phyloP scores from a whole-genome alignment of 768 basidiomycete species.

The Hygrocybe punicea region DNA sequence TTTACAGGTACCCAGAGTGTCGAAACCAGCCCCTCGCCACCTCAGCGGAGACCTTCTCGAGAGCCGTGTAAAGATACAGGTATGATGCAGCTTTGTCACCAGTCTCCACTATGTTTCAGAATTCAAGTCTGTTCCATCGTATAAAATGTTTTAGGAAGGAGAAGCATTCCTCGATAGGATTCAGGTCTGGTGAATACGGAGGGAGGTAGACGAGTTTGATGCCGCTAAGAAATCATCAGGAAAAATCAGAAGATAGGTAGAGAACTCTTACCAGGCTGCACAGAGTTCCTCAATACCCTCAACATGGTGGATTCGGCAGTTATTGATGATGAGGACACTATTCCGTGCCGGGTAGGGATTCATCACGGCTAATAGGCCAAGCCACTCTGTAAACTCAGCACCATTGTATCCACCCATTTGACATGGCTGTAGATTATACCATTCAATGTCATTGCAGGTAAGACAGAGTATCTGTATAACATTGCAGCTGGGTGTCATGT shows the following conservation, averaged over 20 bases:
- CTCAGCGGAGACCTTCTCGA: background rate
- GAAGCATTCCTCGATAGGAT: constrained; percentile 37
- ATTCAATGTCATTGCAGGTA: constrained; percentile 18
- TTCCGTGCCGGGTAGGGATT: constrained; percentile 22
- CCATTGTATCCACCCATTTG: constrained; percentile 23
- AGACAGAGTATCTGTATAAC: constrained; percentile 16
- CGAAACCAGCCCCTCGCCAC: constrained; percentile 5
- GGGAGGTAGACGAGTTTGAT: constrained; percentile 30
- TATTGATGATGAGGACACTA: constrained; percentile 30
- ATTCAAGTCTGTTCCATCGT: constrained; percentile 19
- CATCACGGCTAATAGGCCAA: constrained; percentile 17
- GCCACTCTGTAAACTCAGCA: constrained; percentile 17
- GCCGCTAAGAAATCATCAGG: constrained; percentile 12
- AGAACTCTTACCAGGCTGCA: background rate
- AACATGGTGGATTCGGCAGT: constrained; percentile 31
- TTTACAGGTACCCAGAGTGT: constrained; percentile 8
- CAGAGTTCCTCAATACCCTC: constrained; percentile 17
- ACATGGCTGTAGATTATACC: constrained; percentile 20
- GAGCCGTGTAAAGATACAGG: constrained; percentile 5
- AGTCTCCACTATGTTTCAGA: constrained; percentile 3
- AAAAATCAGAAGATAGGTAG: background rate
- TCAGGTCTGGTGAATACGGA: constrained; percentile 36
- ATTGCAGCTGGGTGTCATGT: background rate
- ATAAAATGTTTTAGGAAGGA: constrained; percentile 31
- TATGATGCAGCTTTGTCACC: constrained; percentile 5